Conservation (phyloP, 768 basidiomycete species). For the Mycena vitilis region DNA sequence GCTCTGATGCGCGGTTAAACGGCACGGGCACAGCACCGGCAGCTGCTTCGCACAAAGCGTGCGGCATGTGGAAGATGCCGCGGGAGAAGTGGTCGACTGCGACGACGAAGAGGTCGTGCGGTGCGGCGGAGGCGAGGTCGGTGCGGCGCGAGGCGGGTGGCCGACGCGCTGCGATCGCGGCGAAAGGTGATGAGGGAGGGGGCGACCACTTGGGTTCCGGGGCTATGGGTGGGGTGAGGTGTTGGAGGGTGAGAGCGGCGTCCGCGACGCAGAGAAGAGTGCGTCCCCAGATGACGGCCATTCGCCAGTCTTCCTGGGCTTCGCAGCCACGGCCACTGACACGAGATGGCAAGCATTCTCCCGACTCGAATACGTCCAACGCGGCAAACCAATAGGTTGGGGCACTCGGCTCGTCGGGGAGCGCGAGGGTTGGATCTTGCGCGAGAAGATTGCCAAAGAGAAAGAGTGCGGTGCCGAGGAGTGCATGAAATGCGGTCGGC, state of each 20-base stretch:
- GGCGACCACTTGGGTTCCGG: constrained; percentile 60
- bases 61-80: constrained; percentile 80
- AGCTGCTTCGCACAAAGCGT: constrained; percentile 41
- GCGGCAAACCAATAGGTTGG: constrained; percentile 74
- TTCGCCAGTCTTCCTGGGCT: constrained; percentile 70
- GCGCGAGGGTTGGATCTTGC: constrained; percentile 60
- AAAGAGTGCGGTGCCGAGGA: constrained; percentile 73
- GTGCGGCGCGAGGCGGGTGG: constrained; percentile 64
- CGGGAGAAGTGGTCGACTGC: constrained; percentile 78
- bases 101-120: constrained; percentile 66
- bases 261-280: constrained; percentile 72
- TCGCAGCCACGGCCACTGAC: constrained; percentile 47
- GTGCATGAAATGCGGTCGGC: constrained; percentile 73
- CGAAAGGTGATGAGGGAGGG: constrained; percentile 59
- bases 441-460: constrained; percentile 72
- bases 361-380: constrained; percentile 76
- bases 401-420: constrained; percentile 66
- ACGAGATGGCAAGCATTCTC: constrained; percentile 68
- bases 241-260: constrained; percentile 53
- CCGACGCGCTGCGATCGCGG: constrained; percentile 58
- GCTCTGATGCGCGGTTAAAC: constrained; percentile 68
- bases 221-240: constrained; percentile 21
- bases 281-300: constrained; percentile 76
- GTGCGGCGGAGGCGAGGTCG: constrained; percentile 52
- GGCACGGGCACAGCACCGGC: neutral